phyloP scores from a whole-genome alignment of 202 grass and related monocot genomes.

The Panicum virgatum region DNA sequence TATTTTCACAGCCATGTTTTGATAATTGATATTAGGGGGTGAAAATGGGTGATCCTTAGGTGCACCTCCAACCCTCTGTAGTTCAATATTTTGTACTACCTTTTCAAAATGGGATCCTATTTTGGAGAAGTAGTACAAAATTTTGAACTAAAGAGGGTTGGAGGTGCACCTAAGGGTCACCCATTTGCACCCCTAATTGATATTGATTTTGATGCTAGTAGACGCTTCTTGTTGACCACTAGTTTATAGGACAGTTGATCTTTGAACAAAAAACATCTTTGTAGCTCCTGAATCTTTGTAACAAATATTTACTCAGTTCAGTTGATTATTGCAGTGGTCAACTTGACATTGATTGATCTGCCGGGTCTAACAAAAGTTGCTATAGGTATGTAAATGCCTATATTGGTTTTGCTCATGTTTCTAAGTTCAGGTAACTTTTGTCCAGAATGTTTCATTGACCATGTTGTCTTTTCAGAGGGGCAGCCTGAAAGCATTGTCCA shows the following conservation, averaged over 20 bases:
- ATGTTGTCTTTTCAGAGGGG: conserved; percentile 68
- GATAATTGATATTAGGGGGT: not conserved
- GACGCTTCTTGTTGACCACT: not conserved
- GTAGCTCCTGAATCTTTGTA: conserved; percentile 5
- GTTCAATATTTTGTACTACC: too few species aligned
- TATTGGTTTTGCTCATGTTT: conserved; percentile 3
- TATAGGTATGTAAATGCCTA: conserved; percentile 51
- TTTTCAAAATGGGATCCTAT: too few species aligned
- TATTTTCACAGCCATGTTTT: not conserved
- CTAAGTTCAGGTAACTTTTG: conserved; percentile 16
- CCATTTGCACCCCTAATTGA: too few species aligned
- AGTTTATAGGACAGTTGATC: not conserved
- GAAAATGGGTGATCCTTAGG: too few species aligned
- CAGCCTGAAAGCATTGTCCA: conserved; percentile 88
- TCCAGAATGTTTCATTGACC: not conserved
- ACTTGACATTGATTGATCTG: conserved; percentile 92
- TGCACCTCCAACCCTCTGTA: too few species aligned
- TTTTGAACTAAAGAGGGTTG: too few species aligned
- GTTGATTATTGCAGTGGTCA: conserved; percentile 78
- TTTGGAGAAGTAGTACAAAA: too few species aligned
- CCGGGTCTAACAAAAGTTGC: conserved; percentile 91
- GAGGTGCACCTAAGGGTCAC: too few species aligned
- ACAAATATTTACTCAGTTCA: conserved; percentile 28
- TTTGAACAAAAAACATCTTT: not conserved
- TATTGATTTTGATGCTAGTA: conserved; percentile 6